A percentile compares a stretch with the other conserved stretches of the same genome.
These are phyloP conservation scores for Aphanomyces cochlioides DNA, from an alignment of 352 stramenopile species.

Conservation along the genomic window DNA sequence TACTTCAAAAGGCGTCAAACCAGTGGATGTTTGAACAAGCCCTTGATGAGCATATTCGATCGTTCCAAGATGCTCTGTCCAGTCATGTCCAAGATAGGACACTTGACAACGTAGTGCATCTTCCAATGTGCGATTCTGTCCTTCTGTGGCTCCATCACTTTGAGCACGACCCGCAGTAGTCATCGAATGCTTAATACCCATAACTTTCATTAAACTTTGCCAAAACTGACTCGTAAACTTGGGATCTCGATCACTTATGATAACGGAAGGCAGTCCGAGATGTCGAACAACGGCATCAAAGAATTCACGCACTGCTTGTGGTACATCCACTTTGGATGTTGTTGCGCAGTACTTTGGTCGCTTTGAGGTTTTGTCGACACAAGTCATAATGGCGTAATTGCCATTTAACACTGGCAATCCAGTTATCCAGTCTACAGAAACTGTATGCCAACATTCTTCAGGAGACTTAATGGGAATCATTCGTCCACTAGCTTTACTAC, in stretches of 20 bases:
- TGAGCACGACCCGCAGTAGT: no score
- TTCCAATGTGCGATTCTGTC: conserved; percentile 17
- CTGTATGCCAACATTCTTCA: conserved; percentile 30
- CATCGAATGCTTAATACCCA: no score
- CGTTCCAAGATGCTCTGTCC: conserved; percentile 12
- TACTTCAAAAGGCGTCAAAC: neutral
- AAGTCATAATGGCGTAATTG: conserved; percentile 30
- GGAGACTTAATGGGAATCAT: conserved; percentile 26
- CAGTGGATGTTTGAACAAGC: conserved; percentile 16
- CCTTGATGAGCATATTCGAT: conserved; percentile 25
- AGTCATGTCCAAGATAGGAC: conserved; percentile 26
- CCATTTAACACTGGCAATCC: conserved; percentile 20
- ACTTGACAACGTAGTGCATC: conserved; percentile 15
- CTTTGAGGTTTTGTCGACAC: conserved; percentile 26
- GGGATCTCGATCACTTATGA: conserved; percentile 19
- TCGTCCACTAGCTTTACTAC: conserved; percentile 15
- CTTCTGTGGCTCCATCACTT: no score
- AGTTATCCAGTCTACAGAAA: conserved; percentile 34
- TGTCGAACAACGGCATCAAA: conserved; percentile 34
- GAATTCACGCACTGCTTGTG: conserved; percentile 28
- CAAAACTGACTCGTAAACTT: conserved; percentile 30
- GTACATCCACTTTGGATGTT: conserved; percentile 29
- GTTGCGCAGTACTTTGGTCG: conserved; percentile 32
- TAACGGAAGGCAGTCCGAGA: conserved; percentile 29
- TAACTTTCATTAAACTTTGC: no score